These are phyloP conservation scores for Prunus kanzakura DNA, from an alignment of 306 rosid genomes.

Conservation along the genomic window DNA sequence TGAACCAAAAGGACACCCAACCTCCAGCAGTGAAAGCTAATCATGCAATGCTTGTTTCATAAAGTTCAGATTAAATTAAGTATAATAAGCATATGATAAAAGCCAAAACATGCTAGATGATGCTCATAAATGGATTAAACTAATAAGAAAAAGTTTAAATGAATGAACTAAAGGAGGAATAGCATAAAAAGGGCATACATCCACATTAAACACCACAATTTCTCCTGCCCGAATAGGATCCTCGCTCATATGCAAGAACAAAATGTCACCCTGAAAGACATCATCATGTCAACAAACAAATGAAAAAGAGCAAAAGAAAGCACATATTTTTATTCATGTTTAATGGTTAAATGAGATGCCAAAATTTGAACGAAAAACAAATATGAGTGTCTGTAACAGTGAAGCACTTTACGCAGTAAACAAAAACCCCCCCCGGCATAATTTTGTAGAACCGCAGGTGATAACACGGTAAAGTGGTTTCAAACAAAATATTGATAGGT, in stretches of 20 bases:
- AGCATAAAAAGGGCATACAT: conserved; percentile 35
- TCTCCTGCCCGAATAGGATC: conserved; percentile 76
- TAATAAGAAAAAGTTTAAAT: not conserved
- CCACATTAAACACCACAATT: conserved; percentile 59
- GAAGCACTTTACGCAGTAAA: not conserved
- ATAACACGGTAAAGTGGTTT: not conserved
- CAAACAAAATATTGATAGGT: not conserved
- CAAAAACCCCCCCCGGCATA: not conserved
- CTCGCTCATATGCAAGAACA: conserved; percentile 58
- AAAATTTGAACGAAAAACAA: not conserved
- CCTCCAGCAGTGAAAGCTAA: not conserved
- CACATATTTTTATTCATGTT: not conserved
- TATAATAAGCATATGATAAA: not conserved
- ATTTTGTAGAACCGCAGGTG: not conserved
- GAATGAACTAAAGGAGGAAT: not conserved
- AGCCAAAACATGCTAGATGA: not conserved
- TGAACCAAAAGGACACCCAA: not conserved
- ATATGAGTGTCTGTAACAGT: not conserved
- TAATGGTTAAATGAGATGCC: not conserved
- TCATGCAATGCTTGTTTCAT: not conserved
- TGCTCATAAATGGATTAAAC: not conserved
- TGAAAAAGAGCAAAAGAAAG: not conserved
- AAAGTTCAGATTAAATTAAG: not conserved
- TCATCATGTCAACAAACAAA: conserved; percentile 9
- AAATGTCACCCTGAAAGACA: conserved; percentile 59